Percentiles rank a stretch among this genome's conserved stretches.
Conservation (phyloP, 208 protist species). For the Leishmania tropica region DNA sequence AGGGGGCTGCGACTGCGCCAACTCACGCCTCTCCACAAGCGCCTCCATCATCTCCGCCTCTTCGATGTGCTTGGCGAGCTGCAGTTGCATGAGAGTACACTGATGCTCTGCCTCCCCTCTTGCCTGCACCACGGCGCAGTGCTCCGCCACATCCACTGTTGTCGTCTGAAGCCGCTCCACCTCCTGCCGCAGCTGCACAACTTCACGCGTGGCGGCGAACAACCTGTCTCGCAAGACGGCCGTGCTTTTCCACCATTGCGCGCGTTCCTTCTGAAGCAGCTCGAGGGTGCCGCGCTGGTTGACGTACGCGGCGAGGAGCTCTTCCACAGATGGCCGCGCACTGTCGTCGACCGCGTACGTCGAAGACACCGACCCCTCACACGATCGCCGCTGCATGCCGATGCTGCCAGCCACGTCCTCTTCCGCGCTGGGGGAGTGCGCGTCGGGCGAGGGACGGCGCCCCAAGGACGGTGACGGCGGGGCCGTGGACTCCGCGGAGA, state of each 20-base stretch:
- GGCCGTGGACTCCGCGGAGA: not conserved
- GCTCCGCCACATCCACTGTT: constrained; percentile 36
- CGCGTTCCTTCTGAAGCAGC: constrained; percentile 44
- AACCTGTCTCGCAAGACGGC: constrained; percentile 32
- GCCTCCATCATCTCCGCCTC: constrained; percentile 25
- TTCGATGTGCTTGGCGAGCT: constrained; percentile 33
- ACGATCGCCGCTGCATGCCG: not conserved
- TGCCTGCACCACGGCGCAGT: constrained; percentile 32
- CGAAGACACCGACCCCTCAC: not conserved
- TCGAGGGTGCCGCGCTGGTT: constrained; percentile 26
- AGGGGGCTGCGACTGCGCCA: constrained; percentile 7
- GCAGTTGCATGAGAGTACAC: constrained; percentile 32
- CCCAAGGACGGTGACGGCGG: not conserved
- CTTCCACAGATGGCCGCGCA: constrained; percentile 12
- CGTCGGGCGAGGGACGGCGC: not conserved
- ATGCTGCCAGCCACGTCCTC: not conserved
- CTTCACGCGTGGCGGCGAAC: constrained; percentile 48
- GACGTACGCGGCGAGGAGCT: constrained; percentile 34
- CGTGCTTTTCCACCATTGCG: constrained; percentile 21
- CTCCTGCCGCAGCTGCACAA: constrained; percentile 41
- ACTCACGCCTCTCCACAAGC: constrained; percentile 11
- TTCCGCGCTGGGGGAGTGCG: not conserved
- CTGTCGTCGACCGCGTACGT: not conserved
- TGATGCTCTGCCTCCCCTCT: constrained; percentile 39
- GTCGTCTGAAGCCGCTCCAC: constrained; percentile 39